These are phyloP conservation scores for Sarcodon sp. DNA, from an alignment of 768 basidiomycete species.

Conservation along the genomic window DNA sequence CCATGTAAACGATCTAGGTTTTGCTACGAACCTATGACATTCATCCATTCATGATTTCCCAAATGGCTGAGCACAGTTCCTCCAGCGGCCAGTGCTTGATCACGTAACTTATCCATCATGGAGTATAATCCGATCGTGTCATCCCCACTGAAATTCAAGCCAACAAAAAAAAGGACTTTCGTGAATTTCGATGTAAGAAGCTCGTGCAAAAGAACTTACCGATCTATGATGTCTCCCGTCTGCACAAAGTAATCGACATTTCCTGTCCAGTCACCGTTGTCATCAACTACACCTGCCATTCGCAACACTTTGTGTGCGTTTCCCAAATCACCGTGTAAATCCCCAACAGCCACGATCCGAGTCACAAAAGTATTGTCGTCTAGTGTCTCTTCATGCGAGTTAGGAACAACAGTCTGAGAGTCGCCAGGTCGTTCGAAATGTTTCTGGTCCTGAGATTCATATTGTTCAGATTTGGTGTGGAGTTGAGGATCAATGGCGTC, in stretches of 20 bases:
- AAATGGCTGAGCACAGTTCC: slow-evolving; percentile 67
- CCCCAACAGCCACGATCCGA: slow-evolving; percentile 81
- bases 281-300: slow-evolving; percentile 69
- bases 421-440: background rate
- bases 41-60: slow-evolving; percentile 98
- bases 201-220: slow-evolving; percentile 29
- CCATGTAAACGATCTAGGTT: slow-evolving; percentile 6
- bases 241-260: slow-evolving; percentile 82
- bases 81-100: slow-evolving; percentile 54
- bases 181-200: background rate
- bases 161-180: no score
- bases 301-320: slow-evolving; percentile 73
- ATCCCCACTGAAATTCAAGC: slow-evolving; percentile 44
- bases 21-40: slow-evolving; percentile 48
- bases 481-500: background rate
- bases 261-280: slow-evolving; percentile 68
- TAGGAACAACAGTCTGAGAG: background rate
- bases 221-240: slow-evolving; percentile 91
- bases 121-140: slow-evolving; percentile 80
- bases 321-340: slow-evolving; percentile 79
- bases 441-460: background rate
- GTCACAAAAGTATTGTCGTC: slow-evolving; percentile 6
- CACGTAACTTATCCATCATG: slow-evolving; percentile 76
- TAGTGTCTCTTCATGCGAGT: background rate
- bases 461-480: background rate